Base-by-base conservation (phyloP, 331 rosid species). In the Quercus tomentella region DNA sequence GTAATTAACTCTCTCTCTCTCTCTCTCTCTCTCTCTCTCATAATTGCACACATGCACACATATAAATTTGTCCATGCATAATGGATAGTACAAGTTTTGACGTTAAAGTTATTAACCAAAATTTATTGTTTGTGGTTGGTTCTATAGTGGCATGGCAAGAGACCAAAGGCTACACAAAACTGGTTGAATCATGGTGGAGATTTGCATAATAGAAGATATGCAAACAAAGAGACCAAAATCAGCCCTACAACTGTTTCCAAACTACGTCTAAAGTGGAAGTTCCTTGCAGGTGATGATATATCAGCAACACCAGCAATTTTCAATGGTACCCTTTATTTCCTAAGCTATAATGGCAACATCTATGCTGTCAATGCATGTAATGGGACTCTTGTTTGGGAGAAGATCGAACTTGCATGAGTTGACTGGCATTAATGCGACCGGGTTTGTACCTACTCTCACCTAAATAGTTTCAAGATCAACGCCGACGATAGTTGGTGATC, bases 151-250 rank as follows among this genome's bases (percentile, higher is more conserved):
- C 17, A 23, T 63, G 26, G 5, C 49, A 72, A 72, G 63, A 35
- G 17, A 14, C 82, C 65, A 51, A 86, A 58, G 67, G 70, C 18
- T 9, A 23, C 54, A 55, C 68, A 75, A 68, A 26, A 75, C 28
- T 90, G 97, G 97, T 62, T 76, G 8, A 88, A 90, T 86, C 94
- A 88, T 72, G 97, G 94, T 1, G 90, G 97, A 45, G 91, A 92
- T 30, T 31, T 88, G 72, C 67, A 80, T 51, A 88, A 88, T 75
- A 84, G 93, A 84, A 88, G 94, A 81, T 84, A 84, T 17, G 91
- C 94, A 16, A 77, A 72, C 74, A 76, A 23, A 17, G 93, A 35
- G 43, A 35, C 43, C 43, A 35, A 35, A 35, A 35, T 35, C 43
- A 35, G 2, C 43, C 43, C 43, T 35, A 35, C 43, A 35, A 35